Conservation (phyloP, 208 protist species). For the Acanthamoeba divionensis region DNA sequence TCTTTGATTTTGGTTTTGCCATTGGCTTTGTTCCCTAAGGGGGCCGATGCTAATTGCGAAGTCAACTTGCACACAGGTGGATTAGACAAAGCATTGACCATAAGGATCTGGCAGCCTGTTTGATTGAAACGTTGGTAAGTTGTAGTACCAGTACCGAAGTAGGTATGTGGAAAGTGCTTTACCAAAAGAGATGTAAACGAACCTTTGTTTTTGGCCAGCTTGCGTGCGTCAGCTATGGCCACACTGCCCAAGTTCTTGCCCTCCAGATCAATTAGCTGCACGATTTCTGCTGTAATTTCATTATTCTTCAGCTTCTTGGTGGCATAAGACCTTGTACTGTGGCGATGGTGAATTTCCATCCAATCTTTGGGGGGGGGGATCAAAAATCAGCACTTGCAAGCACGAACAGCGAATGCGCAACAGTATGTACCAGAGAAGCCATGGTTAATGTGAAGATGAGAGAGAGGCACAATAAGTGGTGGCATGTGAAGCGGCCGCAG, state of each 20-base stretch:
- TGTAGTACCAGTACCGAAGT: no score
- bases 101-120: not conserved
- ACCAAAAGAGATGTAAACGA: not conserved
- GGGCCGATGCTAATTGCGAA: not conserved
- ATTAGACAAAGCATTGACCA: not conserved
- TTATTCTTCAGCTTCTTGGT: not conserved
- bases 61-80: not conserved
- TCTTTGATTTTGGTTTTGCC: not conserved
- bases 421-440: no score
- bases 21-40: not conserved
- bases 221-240: not conserved
- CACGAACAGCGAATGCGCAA: no score
- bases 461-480: no score
- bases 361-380: no score
- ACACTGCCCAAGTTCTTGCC: not conserved
- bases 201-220: not conserved
- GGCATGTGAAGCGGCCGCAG: no score
- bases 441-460: no score
- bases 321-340: no score
- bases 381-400: no score
- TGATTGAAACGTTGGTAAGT: not conserved
- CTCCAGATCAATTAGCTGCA: not conserved
- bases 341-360: no score
- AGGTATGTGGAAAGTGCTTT: no score
- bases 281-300: not conserved